Conservation (phyloP, 2,329 filamentous ascomycete genomes). For the Phialocephala sp. region DNA sequence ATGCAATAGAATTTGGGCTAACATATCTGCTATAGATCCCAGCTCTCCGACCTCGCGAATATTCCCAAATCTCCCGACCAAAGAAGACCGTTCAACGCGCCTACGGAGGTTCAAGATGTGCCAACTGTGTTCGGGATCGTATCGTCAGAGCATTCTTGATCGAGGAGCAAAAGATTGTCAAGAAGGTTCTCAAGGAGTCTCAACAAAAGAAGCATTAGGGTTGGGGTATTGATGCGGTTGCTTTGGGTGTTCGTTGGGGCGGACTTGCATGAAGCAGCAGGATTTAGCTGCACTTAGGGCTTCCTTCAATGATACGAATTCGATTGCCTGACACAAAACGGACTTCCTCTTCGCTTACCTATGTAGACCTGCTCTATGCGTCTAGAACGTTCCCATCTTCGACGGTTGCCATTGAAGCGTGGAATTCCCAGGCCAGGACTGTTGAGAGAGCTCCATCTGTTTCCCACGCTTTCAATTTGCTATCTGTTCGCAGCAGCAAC, state of each 20-base stretch:
- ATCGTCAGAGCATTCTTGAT: slow-evolving; percentile 98
- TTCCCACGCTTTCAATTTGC: not conserved
- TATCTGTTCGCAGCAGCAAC: not conserved
- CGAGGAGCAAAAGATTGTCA: slow-evolving; percentile 99
- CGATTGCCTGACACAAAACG: slow-evolving; percentile 31
- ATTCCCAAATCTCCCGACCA: slow-evolving; percentile 94
- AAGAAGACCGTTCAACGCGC: slow-evolving; percentile 99
- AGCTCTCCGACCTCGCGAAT: slow-evolving; percentile 97
- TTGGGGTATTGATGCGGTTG: slow-evolving; percentile 38
- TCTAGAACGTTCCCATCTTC: not conserved
- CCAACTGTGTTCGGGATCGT: slow-evolving; percentile 97
- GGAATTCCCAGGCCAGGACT: not conserved
- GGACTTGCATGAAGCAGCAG: slow-evolving; percentile 43
- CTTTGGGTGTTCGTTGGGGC: slow-evolving; percentile 43
- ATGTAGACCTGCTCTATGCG: not conserved
- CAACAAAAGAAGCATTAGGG: slow-evolving; percentile 66
- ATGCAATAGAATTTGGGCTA: slow-evolving; percentile 36
- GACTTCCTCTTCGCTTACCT: not conserved
- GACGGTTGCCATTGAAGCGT: not conserved
- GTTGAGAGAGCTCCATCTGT: not conserved
- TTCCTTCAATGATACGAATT: slow-evolving; percentile 36
- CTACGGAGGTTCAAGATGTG: slow-evolving; percentile 98
- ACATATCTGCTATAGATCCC: slow-evolving; percentile 68
- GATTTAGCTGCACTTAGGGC: slow-evolving; percentile 44
- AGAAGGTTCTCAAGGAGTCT: slow-evolving; percentile 99